Evolutionary conservation across 441 rosid species (phyloP), one percentile per base, ranked within the genome.

Genomic region (Pelargonium hybrid): DNA sequence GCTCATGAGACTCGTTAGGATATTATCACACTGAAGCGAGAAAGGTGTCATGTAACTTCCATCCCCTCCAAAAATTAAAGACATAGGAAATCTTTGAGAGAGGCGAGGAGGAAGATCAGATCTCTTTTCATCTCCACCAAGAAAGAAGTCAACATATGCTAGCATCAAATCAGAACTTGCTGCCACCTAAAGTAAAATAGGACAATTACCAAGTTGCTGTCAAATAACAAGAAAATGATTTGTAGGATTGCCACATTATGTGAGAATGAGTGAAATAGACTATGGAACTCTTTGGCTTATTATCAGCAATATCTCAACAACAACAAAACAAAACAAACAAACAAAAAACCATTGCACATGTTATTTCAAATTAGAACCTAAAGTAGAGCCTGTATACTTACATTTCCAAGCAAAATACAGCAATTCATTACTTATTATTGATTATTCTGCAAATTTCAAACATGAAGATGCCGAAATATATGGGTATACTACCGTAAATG

Each of bases 81-180:
- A 83, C 83, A 88, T 82, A 34, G 99, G 98, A 77, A 87, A 86
- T 79, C 95, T 87, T 77, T 91, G 96, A 75, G 69, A 79, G 37
- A 93, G 88, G 50, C 81, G 86, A 77, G 97, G 96, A 76, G 99
- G 99, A 80, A 91, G 96, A 76, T 96, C 98, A 23, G 85, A 79
- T 82, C 98, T 84, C 77, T 96, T 96, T 83, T 96, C 99, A 81
- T 96, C 99, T 47, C 99, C 98, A 14, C 99, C 99, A 76, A 96
- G 97, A 85, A 90, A 96, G 87, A 96, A 90, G 82, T 96, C 99
- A 80, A 91, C 74, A 86, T 93, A 93, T 64, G 96, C 99, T 31
- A 91, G 90, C 96, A 90, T 90, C 78, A 96, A 80, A 84, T 93
- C 99, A 54, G 99, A 82, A 76, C 92, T 90, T 57, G 98, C 98